Evolutionary conservation across 345 rosid species (phyloP).

Genomic region (Microcos paniculata): DNA sequence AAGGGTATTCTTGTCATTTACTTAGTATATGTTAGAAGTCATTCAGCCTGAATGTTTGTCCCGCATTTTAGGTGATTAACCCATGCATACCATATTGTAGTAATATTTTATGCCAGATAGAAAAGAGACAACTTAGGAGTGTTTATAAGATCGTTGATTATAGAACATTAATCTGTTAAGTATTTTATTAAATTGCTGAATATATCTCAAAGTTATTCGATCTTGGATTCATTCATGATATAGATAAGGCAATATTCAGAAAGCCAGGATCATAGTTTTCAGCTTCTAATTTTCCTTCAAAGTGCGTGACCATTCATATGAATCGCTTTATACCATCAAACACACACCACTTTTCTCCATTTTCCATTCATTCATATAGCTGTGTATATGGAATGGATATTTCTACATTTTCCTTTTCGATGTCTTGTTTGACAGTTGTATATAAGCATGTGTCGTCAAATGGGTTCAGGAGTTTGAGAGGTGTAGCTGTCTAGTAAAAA

Average conservation of each 20-base stretch:
- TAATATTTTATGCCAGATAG: background rate
- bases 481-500: too few species aligned
- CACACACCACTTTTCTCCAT: background rate
- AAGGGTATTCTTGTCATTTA: conserved; percentile 50
- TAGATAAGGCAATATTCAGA: background rate
- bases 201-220: background rate
- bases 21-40: background rate
- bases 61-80: background rate
- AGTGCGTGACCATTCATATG: background rate
- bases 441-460: background rate
- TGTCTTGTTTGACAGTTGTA: background rate
- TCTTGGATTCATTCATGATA: background rate
- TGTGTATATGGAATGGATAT: background rate
- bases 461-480: background rate
- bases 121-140: background rate
- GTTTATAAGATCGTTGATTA: background rate
- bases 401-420: background rate
- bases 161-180: background rate
- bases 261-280: too few species aligned
- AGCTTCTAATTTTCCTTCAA: background rate
- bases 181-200: background rate
- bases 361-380: background rate
- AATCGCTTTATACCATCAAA: background rate
- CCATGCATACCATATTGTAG: background rate
- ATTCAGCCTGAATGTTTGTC: background rate